Evolutionary conservation across 768 basidiomycete genomes (phyloP).

Genomic region (Tylopilus vinaceipallidus): DNA sequence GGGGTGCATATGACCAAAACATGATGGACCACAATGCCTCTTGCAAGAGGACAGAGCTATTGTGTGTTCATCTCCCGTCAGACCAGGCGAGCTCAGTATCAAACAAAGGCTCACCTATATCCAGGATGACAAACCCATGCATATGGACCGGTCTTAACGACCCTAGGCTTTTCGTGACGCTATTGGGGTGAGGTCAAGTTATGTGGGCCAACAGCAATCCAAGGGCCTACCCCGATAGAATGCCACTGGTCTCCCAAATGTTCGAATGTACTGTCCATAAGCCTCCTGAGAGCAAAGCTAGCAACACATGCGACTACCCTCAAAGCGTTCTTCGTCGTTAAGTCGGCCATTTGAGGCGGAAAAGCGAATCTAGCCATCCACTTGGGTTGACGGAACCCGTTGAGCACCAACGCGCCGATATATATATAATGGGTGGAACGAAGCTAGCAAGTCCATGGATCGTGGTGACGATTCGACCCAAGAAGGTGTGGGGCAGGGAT

Average conservation of each 20-base stretch:
- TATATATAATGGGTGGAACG: slow-evolving; percentile 25
- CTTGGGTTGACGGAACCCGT: slow-evolving; percentile 26
- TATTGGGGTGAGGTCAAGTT: slow-evolving; percentile 7
- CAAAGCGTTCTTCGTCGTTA: slow-evolving; percentile 7
- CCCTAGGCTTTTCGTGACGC: slow-evolving; percentile 29
- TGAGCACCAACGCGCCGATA: slow-evolving; percentile 20
- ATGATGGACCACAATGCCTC: slow-evolving; percentile 22
- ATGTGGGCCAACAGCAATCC: fast-evolving
- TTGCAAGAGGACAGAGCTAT: slow-evolving; percentile 21
- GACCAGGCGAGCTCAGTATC: too few relatives aligned
- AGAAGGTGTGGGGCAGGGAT: slow-evolving; percentile 10
- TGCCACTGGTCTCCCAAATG: slow-evolving; percentile 31
- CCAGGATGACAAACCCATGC: slow-evolving; percentile 34
- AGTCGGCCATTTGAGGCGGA: slow-evolving; percentile 5
- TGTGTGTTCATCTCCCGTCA: neutral
- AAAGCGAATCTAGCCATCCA: slow-evolving; percentile 30
- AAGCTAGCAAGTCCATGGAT: slow-evolving; percentile 21
- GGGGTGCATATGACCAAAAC: slow-evolving; percentile 33
- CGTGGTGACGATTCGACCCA: slow-evolving; percentile 24
- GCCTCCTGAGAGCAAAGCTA: slow-evolving; percentile 2
- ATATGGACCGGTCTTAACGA: slow-evolving; percentile 35
- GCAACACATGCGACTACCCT: slow-evolving; percentile 22
- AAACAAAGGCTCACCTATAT: slow-evolving; percentile 22
- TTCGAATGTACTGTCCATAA: neutral
- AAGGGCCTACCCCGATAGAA: slow-evolving; percentile 22